Conservation (phyloP, 139 green algal genomes). For the Volvox reticuliferus region DNA sequence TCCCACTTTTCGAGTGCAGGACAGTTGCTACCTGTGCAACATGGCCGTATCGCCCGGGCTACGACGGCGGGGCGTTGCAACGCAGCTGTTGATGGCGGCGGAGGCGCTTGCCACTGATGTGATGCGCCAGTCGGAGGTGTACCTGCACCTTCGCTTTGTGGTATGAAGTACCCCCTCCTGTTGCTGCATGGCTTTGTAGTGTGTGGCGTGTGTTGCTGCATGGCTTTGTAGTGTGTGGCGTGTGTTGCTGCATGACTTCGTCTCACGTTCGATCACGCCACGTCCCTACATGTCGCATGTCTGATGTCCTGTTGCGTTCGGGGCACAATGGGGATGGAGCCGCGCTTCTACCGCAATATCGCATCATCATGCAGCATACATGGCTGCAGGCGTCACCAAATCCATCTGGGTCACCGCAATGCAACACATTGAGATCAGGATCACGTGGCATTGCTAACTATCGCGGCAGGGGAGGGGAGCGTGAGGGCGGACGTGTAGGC, state of each 20-base stretch:
- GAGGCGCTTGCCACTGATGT: constrained; percentile 59
- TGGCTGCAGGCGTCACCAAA: too few relatives aligned
- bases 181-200: neutral
- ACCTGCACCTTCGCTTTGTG: constrained; percentile 70
- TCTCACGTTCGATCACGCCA: neutral
- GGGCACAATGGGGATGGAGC: neutral
- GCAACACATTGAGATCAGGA: too few relatives aligned
- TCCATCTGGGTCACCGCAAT: too few relatives aligned
- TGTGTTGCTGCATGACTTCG: neutral
- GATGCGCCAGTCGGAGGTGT: constrained; percentile 60
- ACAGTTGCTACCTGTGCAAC: constrained; percentile 83
- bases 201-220: neutral
- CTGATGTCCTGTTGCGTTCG: neutral
- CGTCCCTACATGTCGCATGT: neutral
- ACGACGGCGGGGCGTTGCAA: constrained; percentile 65
- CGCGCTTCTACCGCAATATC: too few relatives aligned
- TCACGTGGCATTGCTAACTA: too few relatives aligned
- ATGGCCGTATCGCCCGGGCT: constrained; percentile 68
- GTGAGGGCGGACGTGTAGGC: too few relatives aligned
- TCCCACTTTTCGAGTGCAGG: constrained; percentile 32
- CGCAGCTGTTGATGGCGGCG: constrained; percentile 63
- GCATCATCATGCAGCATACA: too few relatives aligned
- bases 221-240: neutral
- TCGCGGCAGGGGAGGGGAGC: too few relatives aligned
- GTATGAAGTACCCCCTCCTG: neutral